phyloP scores from a whole-genome alignment of 2,329 filamentous ascomycete species.

The Diaporthe sp. region DNA sequence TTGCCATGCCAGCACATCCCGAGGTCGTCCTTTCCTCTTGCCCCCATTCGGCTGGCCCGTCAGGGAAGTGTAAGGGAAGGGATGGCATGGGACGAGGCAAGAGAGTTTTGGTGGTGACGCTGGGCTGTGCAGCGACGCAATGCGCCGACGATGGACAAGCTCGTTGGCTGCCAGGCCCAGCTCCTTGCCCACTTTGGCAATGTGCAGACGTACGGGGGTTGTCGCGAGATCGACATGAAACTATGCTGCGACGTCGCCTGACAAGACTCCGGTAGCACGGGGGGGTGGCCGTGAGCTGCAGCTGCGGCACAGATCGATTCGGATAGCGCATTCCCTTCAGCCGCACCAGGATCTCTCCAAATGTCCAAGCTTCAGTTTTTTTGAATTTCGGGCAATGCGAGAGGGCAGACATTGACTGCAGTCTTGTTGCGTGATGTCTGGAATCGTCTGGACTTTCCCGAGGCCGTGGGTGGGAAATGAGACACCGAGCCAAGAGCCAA shows the following conservation, averaged over 20 bases:
- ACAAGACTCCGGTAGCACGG: conserved; percentile 24
- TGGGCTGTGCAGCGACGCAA: conserved; percentile 27
- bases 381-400: neutral
- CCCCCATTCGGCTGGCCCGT: neutral
- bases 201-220: conserved; percentile 4
- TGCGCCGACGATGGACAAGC: conserved; percentile 1
- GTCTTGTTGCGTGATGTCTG: neutral
- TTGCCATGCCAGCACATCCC: conserved; percentile 4
- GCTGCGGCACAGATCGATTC: conserved; percentile 4
- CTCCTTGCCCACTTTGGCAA: conserved; percentile 3
- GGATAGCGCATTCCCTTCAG: neutral
- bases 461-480: conserved; percentile 10
- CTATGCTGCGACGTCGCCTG: conserved; percentile 32
- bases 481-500: conserved; percentile 1
- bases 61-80: conserved; percentile 15
- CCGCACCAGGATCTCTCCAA: conserved; percentile 2
- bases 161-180: conserved; percentile 6
- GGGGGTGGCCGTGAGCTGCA: conserved; percentile 1
- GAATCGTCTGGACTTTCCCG: conserved; percentile 8
- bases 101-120: conserved; percentile 9
- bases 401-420: neutral
- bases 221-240: conserved; percentile 34
- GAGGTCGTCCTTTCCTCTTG: conserved; percentile 12
- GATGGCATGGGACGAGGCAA: neutral
- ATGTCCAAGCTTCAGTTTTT: neutral